These are phyloP conservation scores for Cladosporium sp. DNA, from an alignment of 2,329 filamentous ascomycete species.

Conservation along the genomic window DNA sequence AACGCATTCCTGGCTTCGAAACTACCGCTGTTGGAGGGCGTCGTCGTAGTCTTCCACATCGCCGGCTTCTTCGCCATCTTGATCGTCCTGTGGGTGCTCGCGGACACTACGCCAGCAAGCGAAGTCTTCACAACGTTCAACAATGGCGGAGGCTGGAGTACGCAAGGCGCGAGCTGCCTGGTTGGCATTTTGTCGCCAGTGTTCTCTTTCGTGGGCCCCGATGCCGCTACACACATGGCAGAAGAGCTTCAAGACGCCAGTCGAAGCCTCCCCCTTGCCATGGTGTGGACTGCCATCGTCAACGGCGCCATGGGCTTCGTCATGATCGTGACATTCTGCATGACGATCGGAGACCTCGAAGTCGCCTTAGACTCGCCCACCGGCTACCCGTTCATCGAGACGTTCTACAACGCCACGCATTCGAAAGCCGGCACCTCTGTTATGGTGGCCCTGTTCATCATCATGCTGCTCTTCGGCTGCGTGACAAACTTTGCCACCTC, in stretches of 20 bases:
- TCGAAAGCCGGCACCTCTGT: slow-evolving; percentile 31
- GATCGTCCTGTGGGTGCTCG: slow-evolving; percentile 17
- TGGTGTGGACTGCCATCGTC: slow-evolving; percentile 16
- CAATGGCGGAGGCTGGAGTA: slow-evolving; percentile 16
- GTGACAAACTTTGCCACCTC: slow-evolving; percentile 37
- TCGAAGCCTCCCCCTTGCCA: slow-evolving; percentile 14
- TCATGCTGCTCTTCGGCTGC: slow-evolving; percentile 37
- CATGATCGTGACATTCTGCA: slow-evolving; percentile 31
- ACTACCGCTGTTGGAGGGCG: slow-evolving; percentile 32
- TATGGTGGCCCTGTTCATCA: slow-evolving; percentile 33
- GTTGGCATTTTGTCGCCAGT: slow-evolving; percentile 13
- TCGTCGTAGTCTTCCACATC: slow-evolving; percentile 14
- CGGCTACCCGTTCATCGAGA: slow-evolving; percentile 30
- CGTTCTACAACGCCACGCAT: slow-evolving; percentile 34
- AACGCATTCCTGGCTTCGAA: slow-evolving; percentile 32
- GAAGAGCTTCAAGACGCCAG: slow-evolving; percentile 20
- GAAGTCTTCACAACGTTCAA: slow-evolving; percentile 23
- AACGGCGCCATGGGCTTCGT: slow-evolving; percentile 23
- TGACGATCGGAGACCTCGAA: slow-evolving; percentile 32
- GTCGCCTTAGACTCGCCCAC: slow-evolving; percentile 19
- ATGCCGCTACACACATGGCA: slow-evolving; percentile 17
- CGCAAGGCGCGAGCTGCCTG: slow-evolving; percentile 11
- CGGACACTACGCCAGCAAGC: slow-evolving; percentile 3
- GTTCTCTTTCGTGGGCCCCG: slow-evolving; percentile 9
- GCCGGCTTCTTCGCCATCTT: slow-evolving; percentile 20